Conservation (phyloP, 352 stramenopile genomes). For the Phytophthora vignae region DNA sequence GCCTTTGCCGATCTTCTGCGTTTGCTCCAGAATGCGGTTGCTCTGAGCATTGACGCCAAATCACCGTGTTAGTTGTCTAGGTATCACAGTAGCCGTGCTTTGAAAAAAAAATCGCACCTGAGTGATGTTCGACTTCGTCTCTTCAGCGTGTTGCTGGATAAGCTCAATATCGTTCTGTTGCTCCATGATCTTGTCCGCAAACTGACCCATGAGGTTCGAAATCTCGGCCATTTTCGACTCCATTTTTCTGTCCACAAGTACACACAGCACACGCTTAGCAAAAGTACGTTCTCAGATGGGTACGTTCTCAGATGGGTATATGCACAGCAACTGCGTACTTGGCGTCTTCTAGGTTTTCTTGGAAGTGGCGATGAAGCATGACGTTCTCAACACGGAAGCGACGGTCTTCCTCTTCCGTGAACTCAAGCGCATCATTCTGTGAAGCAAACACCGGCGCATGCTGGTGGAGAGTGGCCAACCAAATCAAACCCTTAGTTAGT, state of each 20-base stretch:
- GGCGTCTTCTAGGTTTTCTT: constrained; percentile 87
- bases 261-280: constrained; percentile 1
- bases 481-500: neutral
- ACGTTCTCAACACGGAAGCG: constrained; percentile 80
- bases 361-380: constrained; percentile 82
- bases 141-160: constrained; percentile 75
- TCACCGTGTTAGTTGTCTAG: neutral
- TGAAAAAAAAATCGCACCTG: constrained; percentile 43
- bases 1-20: constrained; percentile 74
- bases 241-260: constrained; percentile 60
- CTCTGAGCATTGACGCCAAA: constrained; percentile 45
- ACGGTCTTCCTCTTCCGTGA: constrained; percentile 68
- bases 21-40: constrained; percentile 80
- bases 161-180: constrained; percentile 83
- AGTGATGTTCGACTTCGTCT: constrained; percentile 77
- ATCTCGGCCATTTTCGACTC: constrained; percentile 89
- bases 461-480: constrained; percentile 13
- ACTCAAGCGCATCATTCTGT: constrained; percentile 58
- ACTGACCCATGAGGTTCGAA: constrained; percentile 86
- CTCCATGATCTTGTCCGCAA: constrained; percentile 86
- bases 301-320: neutral
- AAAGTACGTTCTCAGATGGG: neutral
- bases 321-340: constrained; percentile 53
- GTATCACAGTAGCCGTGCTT: neutral
- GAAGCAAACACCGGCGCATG: constrained; percentile 47